Evolutionary conservation across 192 early-diverging fungal genomes (phyloP).

Genomic region (Entophlyctis luteolus): DNA sequence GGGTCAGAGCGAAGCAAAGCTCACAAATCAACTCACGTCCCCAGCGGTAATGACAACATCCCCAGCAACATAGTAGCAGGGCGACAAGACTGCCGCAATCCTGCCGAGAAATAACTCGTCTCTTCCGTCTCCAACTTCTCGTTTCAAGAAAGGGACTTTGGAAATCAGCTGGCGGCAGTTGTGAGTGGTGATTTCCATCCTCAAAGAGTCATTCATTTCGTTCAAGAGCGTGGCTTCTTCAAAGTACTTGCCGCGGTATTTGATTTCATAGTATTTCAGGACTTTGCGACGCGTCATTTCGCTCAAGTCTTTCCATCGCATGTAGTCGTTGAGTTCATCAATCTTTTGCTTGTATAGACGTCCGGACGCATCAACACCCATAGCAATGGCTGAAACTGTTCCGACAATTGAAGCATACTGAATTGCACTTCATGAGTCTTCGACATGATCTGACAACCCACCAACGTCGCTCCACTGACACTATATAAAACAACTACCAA

Average conservation of each 20-base stretch:
- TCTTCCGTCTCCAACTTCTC: constrained; percentile 34
- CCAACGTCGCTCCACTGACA: not conserved
- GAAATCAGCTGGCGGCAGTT: constrained; percentile 43
- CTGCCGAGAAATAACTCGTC: constrained; percentile 40
- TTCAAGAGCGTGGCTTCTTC: constrained; percentile 26
- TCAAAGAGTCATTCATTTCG: constrained; percentile 43
- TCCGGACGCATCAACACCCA: not conserved
- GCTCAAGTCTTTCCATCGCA: constrained; percentile 7
- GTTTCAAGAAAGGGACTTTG: constrained; percentile 45
- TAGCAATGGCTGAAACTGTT: not conserved
- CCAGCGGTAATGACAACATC: constrained; percentile 43
- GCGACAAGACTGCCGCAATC: constrained; percentile 33
- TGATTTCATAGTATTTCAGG: constrained; percentile 5
- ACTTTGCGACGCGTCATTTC: not conserved
- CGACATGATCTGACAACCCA: not conserved
- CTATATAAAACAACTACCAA: not conserved
- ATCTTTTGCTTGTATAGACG: constrained; percentile 23
- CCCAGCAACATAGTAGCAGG: constrained; percentile 37
- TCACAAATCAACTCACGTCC: constrained; percentile 24
- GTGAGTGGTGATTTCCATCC: constrained; percentile 41
- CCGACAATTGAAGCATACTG: not conserved
- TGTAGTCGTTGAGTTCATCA: constrained; percentile 31
- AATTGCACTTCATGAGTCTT: not conserved
- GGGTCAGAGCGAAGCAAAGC: not conserved
- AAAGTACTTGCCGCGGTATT: not conserved